Evolutionary conservation across 768 basidiomycete species (phyloP), one percentile per base, ranked within the genome.

Genomic region (Kwoniella dendrophila): DNA sequence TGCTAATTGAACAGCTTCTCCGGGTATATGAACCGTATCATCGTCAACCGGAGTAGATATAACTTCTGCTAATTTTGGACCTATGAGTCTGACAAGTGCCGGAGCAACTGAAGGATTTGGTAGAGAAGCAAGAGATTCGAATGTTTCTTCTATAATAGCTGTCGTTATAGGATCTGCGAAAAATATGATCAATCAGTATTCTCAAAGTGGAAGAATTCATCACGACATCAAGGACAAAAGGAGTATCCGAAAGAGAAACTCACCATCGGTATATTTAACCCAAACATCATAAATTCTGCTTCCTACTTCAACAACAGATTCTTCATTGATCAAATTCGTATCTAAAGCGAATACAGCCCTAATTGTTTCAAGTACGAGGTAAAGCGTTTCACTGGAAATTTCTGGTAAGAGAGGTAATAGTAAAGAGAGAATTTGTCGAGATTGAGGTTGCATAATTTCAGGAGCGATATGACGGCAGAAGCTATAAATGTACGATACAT

Each of bases 211-310:
- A n/a, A n/a, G n/a, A n/a, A n/a, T n/a, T n/a, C n/a, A n/a, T n/a
- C n/a, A n/a, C n/a, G n/a, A n/a, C n/a, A n/a, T n/a, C n/a, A n/a
- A n/a, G n/a, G n/a, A n/a, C n/a, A 1, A 12, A 51, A 10, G 7
- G 18, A 32, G 33, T 2, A 18, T 14, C 16, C 10, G 34, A 7
- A 36, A 24, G 0, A 2, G 18, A 10, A 1, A 68, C 75, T 38
- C 48, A 90, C 93, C 94, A 82, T 88, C 90, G 71, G 86, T 89
- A 66, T 91, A 92, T 75, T 87, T 88, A 44, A 84, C 83, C 92
- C 92, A 97, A 22, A 90, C 88, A 41, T 90, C 86, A 40, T 95
- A 82, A 10, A 88, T 80, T 3, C 87, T 86, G 11, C 83, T 74
- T 10, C 88, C 85, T 22, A 97, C 81, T 0, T 87, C 84, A 4